Base-by-base conservation (phyloP, 192 early-diverging fungal genomes). In the Podila epigama region DNA sequence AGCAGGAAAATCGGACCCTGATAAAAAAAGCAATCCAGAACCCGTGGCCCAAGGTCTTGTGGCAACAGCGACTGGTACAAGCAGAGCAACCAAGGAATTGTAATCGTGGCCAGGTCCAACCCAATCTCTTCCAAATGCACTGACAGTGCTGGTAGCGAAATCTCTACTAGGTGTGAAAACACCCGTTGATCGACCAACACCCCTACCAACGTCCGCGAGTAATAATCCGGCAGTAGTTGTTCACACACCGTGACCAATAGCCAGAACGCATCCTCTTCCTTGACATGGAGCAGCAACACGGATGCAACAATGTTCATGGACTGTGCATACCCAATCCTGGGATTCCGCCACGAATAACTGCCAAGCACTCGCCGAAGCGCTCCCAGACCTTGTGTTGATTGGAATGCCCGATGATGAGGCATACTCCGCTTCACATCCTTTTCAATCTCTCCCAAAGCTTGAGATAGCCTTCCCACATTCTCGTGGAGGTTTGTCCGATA, bases 251-350 rank as follows among this genome's bases (percentile, higher is more conserved):
- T 77, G 4, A 61, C 51, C 6, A 77, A 20, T 1, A 77, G 25
- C 73, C 73, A 77, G 50, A 68, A 77, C 13, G 73, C 66, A 16
- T 77, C 73, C 16, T 77, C 73, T 51, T 77, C 73, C 35, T 77
- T 77, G 2, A 77, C 39, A 44, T 77, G 61, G n/a, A 77, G 54
- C 1, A 77, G 61, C 6, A 77, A 16, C 11, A 63, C 56, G 1
- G 73, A 61, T 0, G 66, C 62, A 20, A 77, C 60, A 59, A 77
- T 77, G 35, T 77, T 77, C 73, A 77, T 77, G n/a, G 73, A 77
- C 28, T 77, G 73, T 0, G 73, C 73, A 63, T 77, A 77, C 12
- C 73, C 73, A 12, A 77, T 68, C 0, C 56, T 57, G 0, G 73
- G 66, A 28, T 77, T 77, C 2, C 73, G 51, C 48, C 50, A 64